Percentiles rank a stretch among this genome's conserved stretches.
Conservation (phyloP, 1,284 basidiomycete genomes). For the Cerrena zonata region DNA sequence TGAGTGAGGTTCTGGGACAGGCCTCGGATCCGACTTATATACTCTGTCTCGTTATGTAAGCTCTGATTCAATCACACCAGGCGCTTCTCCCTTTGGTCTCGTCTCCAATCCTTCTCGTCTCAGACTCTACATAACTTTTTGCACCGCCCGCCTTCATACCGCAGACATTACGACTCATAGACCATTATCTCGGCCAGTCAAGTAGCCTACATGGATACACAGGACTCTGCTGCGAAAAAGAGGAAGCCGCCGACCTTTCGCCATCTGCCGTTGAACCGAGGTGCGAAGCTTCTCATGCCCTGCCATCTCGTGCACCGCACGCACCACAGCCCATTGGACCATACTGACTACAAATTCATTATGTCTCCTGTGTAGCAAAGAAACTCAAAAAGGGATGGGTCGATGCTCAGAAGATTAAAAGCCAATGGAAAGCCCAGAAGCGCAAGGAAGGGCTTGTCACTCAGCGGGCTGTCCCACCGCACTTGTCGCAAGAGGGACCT, state of each 20-base stretch:
- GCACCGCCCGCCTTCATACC: not conserved
- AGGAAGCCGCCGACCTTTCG: slow-evolving; percentile 66
- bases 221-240: slow-evolving; percentile 33
- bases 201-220: slow-evolving; percentile 9
- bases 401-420: slow-evolving; percentile 66
- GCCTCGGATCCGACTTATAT: slow-evolving; percentile 19
- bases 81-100: slow-evolving; percentile 5
- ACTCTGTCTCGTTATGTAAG: slow-evolving; percentile 25
- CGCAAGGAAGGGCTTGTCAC: slow-evolving; percentile 46
- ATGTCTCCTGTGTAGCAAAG: slow-evolving; percentile 42
- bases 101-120: slow-evolving; percentile 1
- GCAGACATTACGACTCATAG: not conserved
- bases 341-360: not conserved
- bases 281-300: slow-evolving; percentile 34
- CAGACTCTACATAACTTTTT: no score
- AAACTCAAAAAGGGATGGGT: slow-evolving; percentile 73
- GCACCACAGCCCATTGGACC: not conserved
- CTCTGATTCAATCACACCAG: slow-evolving; percentile 7
- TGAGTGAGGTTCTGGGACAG: slow-evolving; percentile 11
- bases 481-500: no score
- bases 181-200: not conserved
- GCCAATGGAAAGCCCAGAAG: slow-evolving; percentile 73
- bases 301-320: not conserved
- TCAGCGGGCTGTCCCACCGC: slow-evolving; percentile 10
- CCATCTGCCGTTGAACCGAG: slow-evolving; percentile 58